These are phyloP conservation scores for Colletotrichum endophyticum DNA, from an alignment of 2,329 filamentous ascomycete genomes.

Conservation along the genomic window DNA sequence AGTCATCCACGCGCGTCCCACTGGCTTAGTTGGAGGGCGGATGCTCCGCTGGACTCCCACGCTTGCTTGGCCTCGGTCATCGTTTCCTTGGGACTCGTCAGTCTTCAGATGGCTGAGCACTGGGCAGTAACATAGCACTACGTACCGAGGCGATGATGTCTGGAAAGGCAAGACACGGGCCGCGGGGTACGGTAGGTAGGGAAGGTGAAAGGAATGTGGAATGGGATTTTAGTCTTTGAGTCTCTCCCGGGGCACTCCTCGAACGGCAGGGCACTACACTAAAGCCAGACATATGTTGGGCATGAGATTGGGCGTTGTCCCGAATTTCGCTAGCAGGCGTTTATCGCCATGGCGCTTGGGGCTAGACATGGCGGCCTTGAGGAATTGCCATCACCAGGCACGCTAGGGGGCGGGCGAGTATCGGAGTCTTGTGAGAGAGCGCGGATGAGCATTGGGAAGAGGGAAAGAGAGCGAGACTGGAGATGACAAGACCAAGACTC, in stretches of 20 bases:
- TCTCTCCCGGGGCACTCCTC: not conserved
- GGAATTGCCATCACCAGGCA: conserved; percentile 3
- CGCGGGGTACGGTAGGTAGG: not conserved
- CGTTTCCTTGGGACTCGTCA: not conserved
- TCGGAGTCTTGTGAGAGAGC: not conserved
- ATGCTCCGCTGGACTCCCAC: not conserved
- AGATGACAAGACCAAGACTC: not conserved
- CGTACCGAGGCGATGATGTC: not conserved
- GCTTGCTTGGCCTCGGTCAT: not conserved
- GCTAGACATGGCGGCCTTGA: not conserved
- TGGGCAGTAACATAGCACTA: not conserved
- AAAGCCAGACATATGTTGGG: not conserved
- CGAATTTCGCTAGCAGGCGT: not conserved
- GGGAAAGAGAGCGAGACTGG: not conserved
- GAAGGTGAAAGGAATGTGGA: not conserved
- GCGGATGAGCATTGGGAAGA: not conserved
- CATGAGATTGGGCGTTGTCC: not conserved
- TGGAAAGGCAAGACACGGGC: not conserved
- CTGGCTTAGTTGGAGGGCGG: not conserved
- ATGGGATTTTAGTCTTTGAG: not conserved
- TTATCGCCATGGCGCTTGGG: not conserved
- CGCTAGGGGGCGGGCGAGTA: not conserved
- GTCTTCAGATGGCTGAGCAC: not conserved
- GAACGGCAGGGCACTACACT: not conserved
- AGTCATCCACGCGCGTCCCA: not conserved